Evolutionary conservation across 2,329 filamentous ascomycete genomes (phyloP).

Genomic region (Ascochyta rabiei): DNA sequence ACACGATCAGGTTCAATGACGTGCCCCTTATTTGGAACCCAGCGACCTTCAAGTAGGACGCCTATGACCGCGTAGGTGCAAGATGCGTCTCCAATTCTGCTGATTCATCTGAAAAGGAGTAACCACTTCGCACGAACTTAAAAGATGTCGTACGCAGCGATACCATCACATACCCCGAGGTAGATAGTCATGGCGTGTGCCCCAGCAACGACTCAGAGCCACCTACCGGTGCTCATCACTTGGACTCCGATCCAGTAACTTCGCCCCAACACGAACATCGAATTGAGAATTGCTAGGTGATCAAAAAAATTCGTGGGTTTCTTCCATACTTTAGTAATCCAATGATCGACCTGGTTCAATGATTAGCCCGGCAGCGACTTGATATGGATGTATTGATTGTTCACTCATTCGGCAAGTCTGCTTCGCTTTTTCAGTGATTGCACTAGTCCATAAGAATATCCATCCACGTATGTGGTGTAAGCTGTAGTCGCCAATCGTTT

Average conservation of each 20-base stretch:
- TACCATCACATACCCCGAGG: not conserved
- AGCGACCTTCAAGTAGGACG: not conserved
- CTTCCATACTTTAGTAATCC: not conserved
- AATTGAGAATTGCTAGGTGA: not conserved
- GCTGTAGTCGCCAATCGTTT: not conserved
- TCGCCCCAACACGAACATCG: not conserved
- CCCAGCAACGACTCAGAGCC: slow-evolving; percentile 16
- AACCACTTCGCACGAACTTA: not conserved
- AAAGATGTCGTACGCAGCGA: not conserved
- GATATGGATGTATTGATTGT: not conserved
- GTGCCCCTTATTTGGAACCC: not conserved
- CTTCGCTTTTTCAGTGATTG: not conserved
- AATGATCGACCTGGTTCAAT: not conserved
- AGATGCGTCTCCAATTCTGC: not conserved
- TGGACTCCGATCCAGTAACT: not conserved
- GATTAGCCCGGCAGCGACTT: not conserved
- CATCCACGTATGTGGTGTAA: not conserved
- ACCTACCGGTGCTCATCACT: not conserved
- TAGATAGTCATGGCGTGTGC: not conserved
- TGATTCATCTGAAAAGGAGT: not conserved
- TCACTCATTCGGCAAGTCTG: too few species aligned
- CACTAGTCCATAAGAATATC: not conserved
- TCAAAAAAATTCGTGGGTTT: not conserved
- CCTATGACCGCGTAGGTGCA: not conserved
- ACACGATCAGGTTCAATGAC: not conserved